phyloP scores from a whole-genome alignment of 1,139 yeast species.

The Taphrina communis region DNA sequence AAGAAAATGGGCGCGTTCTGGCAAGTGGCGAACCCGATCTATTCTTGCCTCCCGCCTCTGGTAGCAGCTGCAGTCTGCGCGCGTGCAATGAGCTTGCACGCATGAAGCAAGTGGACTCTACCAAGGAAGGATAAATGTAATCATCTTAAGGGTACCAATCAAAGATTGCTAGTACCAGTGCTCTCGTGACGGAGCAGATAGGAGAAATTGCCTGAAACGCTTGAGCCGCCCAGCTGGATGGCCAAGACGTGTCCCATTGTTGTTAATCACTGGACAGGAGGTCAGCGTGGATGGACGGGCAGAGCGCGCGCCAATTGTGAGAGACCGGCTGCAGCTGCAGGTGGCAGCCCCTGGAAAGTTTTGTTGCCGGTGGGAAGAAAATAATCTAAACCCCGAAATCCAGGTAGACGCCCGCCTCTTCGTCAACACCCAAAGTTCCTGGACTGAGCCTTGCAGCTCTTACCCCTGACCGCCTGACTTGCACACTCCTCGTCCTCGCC shows the following conservation, averaged over 20 bases:
- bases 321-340: constrained; percentile 9
- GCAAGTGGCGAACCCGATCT: background rate
- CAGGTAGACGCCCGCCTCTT: constrained; percentile 19
- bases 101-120: background rate
- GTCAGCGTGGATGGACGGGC: background rate
- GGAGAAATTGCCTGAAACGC: background rate
- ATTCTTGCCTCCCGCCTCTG: background rate
- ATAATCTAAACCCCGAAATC: constrained; percentile 11
- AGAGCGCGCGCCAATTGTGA: constrained; percentile 9
- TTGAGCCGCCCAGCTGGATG: background rate
- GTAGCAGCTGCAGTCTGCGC: background rate
- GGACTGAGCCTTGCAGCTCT: constrained; percentile 14
- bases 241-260: background rate
- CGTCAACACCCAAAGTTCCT: constrained; percentile 17
- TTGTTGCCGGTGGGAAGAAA: constrained; percentile 16
- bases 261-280: background rate
- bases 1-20: background rate
- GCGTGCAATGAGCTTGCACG: background rate
- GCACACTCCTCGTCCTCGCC: constrained; percentile 13
- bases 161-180: too few species aligned
- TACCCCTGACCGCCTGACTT: constrained; percentile 11
- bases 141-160: too few species aligned
- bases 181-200: too few species aligned
- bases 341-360: constrained; percentile 12
- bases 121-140: background rate